Base-by-base conservation (phyloP, 2,329 filamentous ascomycete genomes). In the Diaporthe sp. region DNA sequence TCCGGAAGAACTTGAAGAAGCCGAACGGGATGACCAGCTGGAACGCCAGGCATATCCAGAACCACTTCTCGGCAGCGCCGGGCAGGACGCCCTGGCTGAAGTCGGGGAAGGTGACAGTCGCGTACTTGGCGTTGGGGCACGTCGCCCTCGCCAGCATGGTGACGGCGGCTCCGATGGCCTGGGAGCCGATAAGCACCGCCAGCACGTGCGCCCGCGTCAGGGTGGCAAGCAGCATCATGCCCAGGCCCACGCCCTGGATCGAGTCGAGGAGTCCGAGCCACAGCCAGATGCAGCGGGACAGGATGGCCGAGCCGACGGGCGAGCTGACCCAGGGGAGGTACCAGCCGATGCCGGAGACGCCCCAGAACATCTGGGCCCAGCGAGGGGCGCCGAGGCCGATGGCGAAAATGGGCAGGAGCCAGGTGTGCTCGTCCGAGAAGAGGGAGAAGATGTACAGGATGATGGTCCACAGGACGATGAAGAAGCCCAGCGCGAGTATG, bases 311-410 rank as follows among this genome's bases (percentile, higher is more conserved):
- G 12, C 87, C 85, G 1, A 89, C 82, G 19, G 88, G 87, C 2
- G 85, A 84, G 60, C 89, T 89, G 10, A 89, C 88, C 91, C 91
- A 93, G 4, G 92, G 92, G 3, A 94, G 82, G 80, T 90, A 93
- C 55, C 88, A 84, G 8, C 91, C 92, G 76, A 92, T 88, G 22
- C 88, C 88, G 9, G 88, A 91, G 9, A 88, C 90, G 12, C 88
- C 89, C 92, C 92, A 93, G 81, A 92, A 90, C 81, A 93, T 92
- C 81, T 94, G 92, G 13, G 88, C 89, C 91, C 92, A 94, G 76
- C 92, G 86, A 0, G 92, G 92, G 5, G 91, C 91, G 61, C 89
- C 90, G 22, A 94, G 88, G 19, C 91, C 92, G 77, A 93, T 90
- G 61, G 92, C 92, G 77, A 93, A 92, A 75, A 94, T 89, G 19